Evolutionary conservation across 768 basidiomycete genomes (phyloP).

Genomic region (Hortiboletus flavorubellus): DNA sequence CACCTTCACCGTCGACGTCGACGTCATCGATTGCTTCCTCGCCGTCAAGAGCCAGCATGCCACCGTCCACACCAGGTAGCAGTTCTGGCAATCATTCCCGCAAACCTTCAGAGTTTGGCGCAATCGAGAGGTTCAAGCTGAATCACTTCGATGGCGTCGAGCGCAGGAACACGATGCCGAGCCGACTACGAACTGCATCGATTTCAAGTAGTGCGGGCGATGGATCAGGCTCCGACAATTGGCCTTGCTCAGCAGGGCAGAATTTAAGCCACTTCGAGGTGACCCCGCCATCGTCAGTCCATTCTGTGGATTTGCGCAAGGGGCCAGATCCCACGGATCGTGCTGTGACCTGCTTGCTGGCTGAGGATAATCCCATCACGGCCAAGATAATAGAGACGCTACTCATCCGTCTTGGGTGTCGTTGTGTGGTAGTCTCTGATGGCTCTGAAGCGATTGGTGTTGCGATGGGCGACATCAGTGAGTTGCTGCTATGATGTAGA

Average conservation of each 20-base stretch:
- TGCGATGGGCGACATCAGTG: slow-evolving; percentile 96
- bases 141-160: slow-evolving; percentile 75
- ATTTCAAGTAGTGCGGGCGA: slow-evolving; percentile 81
- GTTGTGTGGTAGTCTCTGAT: slow-evolving; percentile 92
- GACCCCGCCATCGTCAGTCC: slow-evolving; percentile 82
- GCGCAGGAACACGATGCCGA: slow-evolving; percentile 81
- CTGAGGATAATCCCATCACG: slow-evolving; percentile 97
- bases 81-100: slow-evolving; percentile 57
- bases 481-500: slow-evolving; percentile 31
- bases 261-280: slow-evolving; percentile 50
- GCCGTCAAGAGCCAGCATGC: slow-evolving; percentile 71
- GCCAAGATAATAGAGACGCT: slow-evolving; percentile 97
- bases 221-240: slow-evolving; percentile 72
- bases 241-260: slow-evolving; percentile 57
- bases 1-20: slow-evolving; percentile 89
- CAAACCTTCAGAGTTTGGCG: slow-evolving; percentile 87
- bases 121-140: slow-evolving; percentile 84
- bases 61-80: slow-evolving; percentile 69
- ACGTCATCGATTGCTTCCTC: slow-evolving; percentile 90
- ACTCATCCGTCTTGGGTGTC: slow-evolving; percentile 89
- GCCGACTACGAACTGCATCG: slow-evolving; percentile 82
- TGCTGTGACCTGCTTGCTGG: slow-evolving; percentile 89
- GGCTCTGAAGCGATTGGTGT: slow-evolving; percentile 97
- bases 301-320: slow-evolving; percentile 76
- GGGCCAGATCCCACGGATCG: slow-evolving; percentile 78